Base-by-base conservation (phyloP, 192 early-diverging fungal species). In the Linnemannia schmuckeri region DNA sequence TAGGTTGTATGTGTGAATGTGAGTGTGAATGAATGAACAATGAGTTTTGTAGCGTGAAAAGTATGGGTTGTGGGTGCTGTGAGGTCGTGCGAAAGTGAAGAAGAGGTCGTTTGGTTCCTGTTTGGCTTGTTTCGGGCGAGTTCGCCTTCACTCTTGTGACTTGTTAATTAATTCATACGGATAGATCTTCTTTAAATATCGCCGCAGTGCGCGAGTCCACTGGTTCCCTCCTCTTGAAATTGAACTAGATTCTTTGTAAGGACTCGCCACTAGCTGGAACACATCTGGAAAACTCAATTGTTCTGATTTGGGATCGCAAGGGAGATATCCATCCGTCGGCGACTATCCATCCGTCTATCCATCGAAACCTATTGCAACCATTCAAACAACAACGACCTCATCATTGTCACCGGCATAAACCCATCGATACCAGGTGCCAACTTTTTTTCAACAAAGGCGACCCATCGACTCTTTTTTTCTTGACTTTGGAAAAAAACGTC, bases 181-280 rank as follows among this genome's bases (percentile, higher is more conserved):
- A 3, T 6, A 0, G 15, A 52, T 18, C 41, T 40, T 38, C 41
- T 38, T 44, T 49, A 74, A 74, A 52, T 44, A 74, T 15, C 27
- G n/a, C 41, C 1, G 4, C 30, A 18, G 22, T 12, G 73, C 10
- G 15, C 9, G 35, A 68, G 61, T 24, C 57, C 47, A 6, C 30
- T 22, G 30, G 38, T 57, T 87, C 81, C 84, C 85, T 87, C 80
- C 85, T 81, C 80, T 87, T 87, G 79, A 77, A 81, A 78, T 71
- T 76, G 47, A 70, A 76, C 63, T 71, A 63, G 81, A 75, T 85
- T 80, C 74, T 81, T 52, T 86, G 85, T 87, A 87, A 87, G 85
- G 72, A 87, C 38, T 30, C 4, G 41, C 74, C 46, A 12, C 55
- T 35, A 40, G 47, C 42, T 46, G 49, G 33, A 24, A 22, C 8